Evolutionary conservation across 2,329 filamentous ascomycete species (phyloP).

Genomic region (Pleurostoma richardsiae): DNA sequence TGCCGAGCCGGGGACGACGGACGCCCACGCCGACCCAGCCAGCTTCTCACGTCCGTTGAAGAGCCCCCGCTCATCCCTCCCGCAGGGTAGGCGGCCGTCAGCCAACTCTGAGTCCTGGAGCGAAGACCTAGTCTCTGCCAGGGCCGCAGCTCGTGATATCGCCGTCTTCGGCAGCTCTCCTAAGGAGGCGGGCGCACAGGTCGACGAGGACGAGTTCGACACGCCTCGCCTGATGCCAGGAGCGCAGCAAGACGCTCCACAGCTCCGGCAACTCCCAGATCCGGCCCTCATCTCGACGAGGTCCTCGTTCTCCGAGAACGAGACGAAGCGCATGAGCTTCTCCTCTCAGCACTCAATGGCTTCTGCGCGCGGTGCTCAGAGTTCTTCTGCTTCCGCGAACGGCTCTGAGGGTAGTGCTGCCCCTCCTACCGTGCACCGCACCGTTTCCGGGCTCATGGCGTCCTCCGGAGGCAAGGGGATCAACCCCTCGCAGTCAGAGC

Average conservation of each 20-base stretch:
- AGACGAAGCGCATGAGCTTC: slow-evolving; percentile 64
- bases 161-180: slow-evolving; percentile 1
- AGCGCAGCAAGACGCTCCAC: slow-evolving; percentile 18
- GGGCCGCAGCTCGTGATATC: not conserved
- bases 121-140: slow-evolving; percentile 25
- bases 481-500: slow-evolving; percentile 40
- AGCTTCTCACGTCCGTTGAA: slow-evolving; percentile 49
- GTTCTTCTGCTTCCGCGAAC: slow-evolving; percentile 46
- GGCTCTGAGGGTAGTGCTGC: slow-evolving; percentile 41
- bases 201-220: slow-evolving; percentile 36
- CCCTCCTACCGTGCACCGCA: slow-evolving; percentile 29
- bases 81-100: slow-evolving; percentile 38
- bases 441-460: slow-evolving; percentile 40
- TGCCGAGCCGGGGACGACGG: slow-evolving; percentile 54
- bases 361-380: slow-evolving; percentile 50
- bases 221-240: slow-evolving; percentile 38
- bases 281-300: slow-evolving; percentile 34
- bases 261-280: slow-evolving; percentile 38
- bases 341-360: slow-evolving; percentile 69
- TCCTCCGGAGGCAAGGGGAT: slow-evolving; percentile 33
- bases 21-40: slow-evolving; percentile 51
- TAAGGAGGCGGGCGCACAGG: slow-evolving; percentile 1
- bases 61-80: slow-evolving; percentile 32
- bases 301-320: slow-evolving; percentile 43
- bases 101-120: slow-evolving; percentile 32